phyloP scores from a whole-genome alignment of 495 filamentous ascomycete genomes.

The Corynascus novoguineensis region DNA sequence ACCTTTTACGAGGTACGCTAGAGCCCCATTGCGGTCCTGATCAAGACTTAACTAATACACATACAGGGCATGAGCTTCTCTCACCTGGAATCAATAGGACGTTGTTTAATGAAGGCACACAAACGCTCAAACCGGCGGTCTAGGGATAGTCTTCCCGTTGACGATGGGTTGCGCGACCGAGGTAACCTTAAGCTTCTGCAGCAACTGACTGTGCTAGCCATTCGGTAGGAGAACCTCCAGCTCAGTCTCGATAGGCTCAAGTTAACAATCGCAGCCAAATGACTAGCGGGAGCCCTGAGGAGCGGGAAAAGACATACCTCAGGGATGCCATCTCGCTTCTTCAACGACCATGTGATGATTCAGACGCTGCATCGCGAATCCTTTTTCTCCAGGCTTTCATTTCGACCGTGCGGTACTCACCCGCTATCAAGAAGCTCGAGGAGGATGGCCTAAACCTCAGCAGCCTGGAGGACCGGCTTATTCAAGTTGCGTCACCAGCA shows the following conservation, averaged over 20 bases:
- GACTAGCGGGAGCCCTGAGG: constrained; percentile 28
- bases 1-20: constrained; percentile 43
- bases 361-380: constrained; percentile 18
- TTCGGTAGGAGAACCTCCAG: constrained; percentile 23
- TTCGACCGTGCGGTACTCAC: constrained; percentile 9
- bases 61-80: constrained; percentile 28
- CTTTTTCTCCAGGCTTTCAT: constrained; percentile 22
- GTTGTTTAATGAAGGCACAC: constrained; percentile 15
- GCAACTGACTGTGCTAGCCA: constrained; percentile 26
- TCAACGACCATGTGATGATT: constrained; percentile 21
- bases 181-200: constrained; percentile 25
- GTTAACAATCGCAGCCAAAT: constrained; percentile 30
- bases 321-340: constrained; percentile 22
- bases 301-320: constrained; percentile 34
- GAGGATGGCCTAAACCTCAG: constrained; percentile 14
- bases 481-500: constrained; percentile 6
- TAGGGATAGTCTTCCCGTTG: constrained; percentile 5
- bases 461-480: constrained; percentile 13
- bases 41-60: constrained; percentile 1
- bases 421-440: constrained; percentile 14
- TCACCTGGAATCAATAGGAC: constrained; percentile 24
- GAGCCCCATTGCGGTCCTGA: not conserved
- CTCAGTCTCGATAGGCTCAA: not conserved
- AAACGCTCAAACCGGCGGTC: constrained; percentile 15
- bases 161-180: constrained; percentile 8